Percentiles rank a stretch among this genome's conserved stretches.
These are phyloP conservation scores for Wilhelminamyces savonicus DNA, from an alignment of 805 yeast species.

Conservation along the genomic window DNA sequence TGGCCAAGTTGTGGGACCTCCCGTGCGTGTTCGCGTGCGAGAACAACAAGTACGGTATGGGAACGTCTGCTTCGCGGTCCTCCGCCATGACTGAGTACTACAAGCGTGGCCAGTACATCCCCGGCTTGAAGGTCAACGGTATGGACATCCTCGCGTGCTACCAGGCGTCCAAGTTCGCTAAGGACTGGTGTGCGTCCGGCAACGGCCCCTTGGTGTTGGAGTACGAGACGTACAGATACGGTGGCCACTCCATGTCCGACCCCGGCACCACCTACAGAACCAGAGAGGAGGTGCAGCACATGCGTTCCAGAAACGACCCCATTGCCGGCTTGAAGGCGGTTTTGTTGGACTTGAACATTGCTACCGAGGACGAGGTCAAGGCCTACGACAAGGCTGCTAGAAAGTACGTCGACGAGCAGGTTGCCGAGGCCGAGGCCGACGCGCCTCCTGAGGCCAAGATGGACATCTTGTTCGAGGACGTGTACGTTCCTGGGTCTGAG, in stretches of 20 bases:
- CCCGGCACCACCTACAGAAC: conserved; percentile 99
- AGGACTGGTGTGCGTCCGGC: conserved; percentile 89
- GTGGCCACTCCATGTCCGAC: conserved; percentile 99
- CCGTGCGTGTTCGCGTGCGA: conserved; percentile 96
- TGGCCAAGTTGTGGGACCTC: conserved; percentile 98
- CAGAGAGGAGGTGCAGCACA: conserved; percentile 98
- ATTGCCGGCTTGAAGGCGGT: conserved; percentile 92
- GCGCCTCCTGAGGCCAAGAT: conserved; percentile 95
- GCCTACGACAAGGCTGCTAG: conserved; percentile 94
- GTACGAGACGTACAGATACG: conserved; percentile 98
- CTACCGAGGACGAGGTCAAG: conserved; percentile 93
- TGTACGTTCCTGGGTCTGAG: conserved; percentile 92
- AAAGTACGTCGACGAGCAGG: conserved; percentile 91
- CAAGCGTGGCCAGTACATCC: conserved; percentile 99
- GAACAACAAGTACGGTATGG: conserved; percentile 99
- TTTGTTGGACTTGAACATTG: conserved; percentile 74
- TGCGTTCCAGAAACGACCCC: conserved; percentile 98
- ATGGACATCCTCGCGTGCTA: conserved; percentile 95
- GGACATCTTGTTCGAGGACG: conserved; percentile 93
- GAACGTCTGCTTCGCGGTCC: conserved; percentile 95
- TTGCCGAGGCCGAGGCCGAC: conserved; percentile 85
- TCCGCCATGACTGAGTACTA: conserved; percentile 95
- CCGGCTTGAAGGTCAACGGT: conserved; percentile 97
- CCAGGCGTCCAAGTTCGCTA: conserved; percentile 95
- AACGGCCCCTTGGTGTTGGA: conserved; percentile 95